phyloP scores from a whole-genome alignment of 805 yeast species.

The Diddensiella caesifluorescens region DNA sequence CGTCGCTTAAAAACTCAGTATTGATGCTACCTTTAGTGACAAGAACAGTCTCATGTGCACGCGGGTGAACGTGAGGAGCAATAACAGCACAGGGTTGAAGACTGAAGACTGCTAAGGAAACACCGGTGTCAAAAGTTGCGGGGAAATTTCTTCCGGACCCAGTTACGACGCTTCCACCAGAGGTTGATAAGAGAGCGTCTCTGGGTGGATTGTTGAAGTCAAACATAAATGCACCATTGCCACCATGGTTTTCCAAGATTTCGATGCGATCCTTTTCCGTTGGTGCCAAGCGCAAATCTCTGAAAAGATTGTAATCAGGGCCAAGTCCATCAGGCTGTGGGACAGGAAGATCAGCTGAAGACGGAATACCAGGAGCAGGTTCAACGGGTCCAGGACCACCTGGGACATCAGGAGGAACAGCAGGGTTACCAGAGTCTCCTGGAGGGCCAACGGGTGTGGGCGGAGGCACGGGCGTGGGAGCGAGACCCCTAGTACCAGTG shows the following conservation, averaged over 20 bases:
- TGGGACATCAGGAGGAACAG: neutral
- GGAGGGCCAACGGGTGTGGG: slow-evolving; percentile 1
- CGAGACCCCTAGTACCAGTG: neutral
- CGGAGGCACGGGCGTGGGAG: neutral
- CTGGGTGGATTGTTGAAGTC: slow-evolving; percentile 19
- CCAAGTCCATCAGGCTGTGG: slow-evolving; percentile 1
- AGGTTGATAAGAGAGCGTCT: slow-evolving; percentile 4
- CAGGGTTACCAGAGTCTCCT: neutral
- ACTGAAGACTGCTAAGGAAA: slow-evolving; percentile 13
- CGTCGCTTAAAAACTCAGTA: slow-evolving; percentile 17
- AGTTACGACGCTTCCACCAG: slow-evolving; percentile 14
- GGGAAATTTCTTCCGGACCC: slow-evolving; percentile 19
- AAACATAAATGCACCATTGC: slow-evolving; percentile 15
- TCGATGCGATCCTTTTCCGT: slow-evolving; percentile 12
- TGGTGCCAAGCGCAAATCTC: slow-evolving; percentile 8
- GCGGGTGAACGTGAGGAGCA: slow-evolving; percentile 17
- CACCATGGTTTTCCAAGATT: slow-evolving; percentile 11
- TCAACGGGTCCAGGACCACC: slow-evolving; percentile 1
- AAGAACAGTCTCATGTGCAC: slow-evolving; percentile 19
- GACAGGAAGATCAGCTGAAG: neutral
- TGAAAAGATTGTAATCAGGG: slow-evolving; percentile 5
- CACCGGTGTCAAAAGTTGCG: slow-evolving; percentile 17
- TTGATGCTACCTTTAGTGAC: slow-evolving; percentile 17
- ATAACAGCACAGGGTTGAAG: slow-evolving; percentile 21
- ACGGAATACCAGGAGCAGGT: slow-evolving; percentile 1